Base-by-base conservation (phyloP, 805 yeast genomes). In the Yarrowia deformans region DNA sequence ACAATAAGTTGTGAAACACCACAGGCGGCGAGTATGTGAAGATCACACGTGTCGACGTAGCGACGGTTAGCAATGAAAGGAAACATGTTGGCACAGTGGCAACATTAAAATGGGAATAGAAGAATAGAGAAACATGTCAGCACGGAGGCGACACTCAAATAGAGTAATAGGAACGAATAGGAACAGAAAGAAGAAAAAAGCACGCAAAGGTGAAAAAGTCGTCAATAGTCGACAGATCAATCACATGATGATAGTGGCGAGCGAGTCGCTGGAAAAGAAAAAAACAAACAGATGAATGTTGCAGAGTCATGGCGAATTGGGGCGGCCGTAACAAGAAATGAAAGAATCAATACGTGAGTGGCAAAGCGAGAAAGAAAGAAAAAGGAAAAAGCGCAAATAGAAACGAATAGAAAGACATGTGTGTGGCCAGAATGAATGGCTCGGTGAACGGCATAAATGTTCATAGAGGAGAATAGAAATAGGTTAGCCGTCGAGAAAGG, bases 21-120 rank as follows among this genome's bases (percentile, higher is more conserved):
- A 52, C 58, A 52, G 42, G n/a, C 58, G 58, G 58, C 35, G 58
- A 37, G 58, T 52, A 32, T 52, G 58, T 13, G 58, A 34, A 34
- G 2, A 32, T 18, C 43, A 37, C 58, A 37, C 32, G 58, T 7
- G 56, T 50, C 23, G 40, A 16, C 56, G 39, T 2, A 50, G 58
- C 39, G 39, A 49, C 54, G 19, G 37, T 49, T 23, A 32, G 54
- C 13, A 16, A 2, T 32, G 39, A 49, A 49, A 32, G 32, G 39
- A 10, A 48, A 48, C 34, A 29, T 14, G 52, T 48, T 35, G 29
- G 52, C 35, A 19, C 19, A 45, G 16, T 10, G 49, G 49, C 49
- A 29, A 45, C 49, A 42, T 18, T 42, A 12, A n/a, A 19, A 19
- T 9, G n/a, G 5, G 29, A 45, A 23, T 2, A 18, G 45, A n/a